phyloP scores from a whole-genome alignment of 2,329 filamentous ascomycete genomes.

The Fusarium odoratissimum region DNA sequence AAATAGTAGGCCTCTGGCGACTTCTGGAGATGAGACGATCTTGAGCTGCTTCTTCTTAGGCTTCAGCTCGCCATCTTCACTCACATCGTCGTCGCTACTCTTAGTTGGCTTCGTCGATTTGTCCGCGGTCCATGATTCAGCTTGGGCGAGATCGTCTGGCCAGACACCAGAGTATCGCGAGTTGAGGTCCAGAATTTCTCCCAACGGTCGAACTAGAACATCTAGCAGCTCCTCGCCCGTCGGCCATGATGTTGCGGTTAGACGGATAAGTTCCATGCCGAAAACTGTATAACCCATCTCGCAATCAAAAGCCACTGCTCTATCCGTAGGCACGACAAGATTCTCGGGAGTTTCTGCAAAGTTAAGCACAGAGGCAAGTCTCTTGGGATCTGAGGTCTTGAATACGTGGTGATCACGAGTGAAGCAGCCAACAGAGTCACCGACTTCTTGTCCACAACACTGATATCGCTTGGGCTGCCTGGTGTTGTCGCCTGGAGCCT shows the following conservation, averaged over 20 bases:
- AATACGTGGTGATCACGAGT: slow-evolving; percentile 82
- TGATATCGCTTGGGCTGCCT: slow-evolving; percentile 72
- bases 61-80: slow-evolving; percentile 46
- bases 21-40: slow-evolving; percentile 79
- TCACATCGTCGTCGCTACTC: slow-evolving; percentile 40
- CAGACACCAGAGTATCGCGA: slow-evolving; percentile 91
- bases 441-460: slow-evolving; percentile 83
- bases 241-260: slow-evolving; percentile 92
- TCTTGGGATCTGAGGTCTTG: slow-evolving; percentile 80
- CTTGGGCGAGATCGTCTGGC: slow-evolving; percentile 78
- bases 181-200: slow-evolving; percentile 89
- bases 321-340: slow-evolving; percentile 58
- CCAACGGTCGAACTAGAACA: slow-evolving; percentile 84
- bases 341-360: slow-evolving; percentile 83
- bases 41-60: slow-evolving; percentile 62
- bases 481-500: slow-evolving; percentile 66
- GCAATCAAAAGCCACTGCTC: slow-evolving; percentile 89
- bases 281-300: slow-evolving; percentile 96
- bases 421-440: slow-evolving; percentile 80
- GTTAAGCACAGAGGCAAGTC: slow-evolving; percentile 81
- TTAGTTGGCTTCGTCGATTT: slow-evolving; percentile 41
- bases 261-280: slow-evolving; percentile 87
- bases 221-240: slow-evolving; percentile 80
- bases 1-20: slow-evolving; percentile 82
- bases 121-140: slow-evolving; percentile 63